A percentile compares a stretch with the other conserved stretches of the same genome.
Conservation (phyloP, 2,329 filamentous ascomycete species). For the Colletotrichum cereale region DNA sequence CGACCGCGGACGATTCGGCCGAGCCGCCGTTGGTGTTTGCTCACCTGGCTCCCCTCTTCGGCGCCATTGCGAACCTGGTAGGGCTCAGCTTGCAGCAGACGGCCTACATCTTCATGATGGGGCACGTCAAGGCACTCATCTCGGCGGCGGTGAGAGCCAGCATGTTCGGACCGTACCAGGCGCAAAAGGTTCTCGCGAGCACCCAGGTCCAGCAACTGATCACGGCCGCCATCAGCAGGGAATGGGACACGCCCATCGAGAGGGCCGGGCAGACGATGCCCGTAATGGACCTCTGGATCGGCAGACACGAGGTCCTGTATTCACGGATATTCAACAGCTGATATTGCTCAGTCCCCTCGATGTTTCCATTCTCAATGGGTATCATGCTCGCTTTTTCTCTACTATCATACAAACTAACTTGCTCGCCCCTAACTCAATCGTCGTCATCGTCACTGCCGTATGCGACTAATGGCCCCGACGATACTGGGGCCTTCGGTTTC, state of each 20-base stretch:
- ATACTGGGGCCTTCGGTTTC: slow-evolving; percentile 63
- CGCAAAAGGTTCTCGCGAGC: slow-evolving; percentile 78
- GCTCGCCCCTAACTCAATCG: slow-evolving; percentile 48
- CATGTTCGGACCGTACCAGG: slow-evolving; percentile 84
- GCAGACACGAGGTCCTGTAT: slow-evolving; percentile 85
- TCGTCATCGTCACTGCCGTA: slow-evolving; percentile 83
- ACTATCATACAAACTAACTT: slow-evolving; percentile 79
- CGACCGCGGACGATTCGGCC: slow-evolving; percentile 28
- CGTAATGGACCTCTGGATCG: slow-evolving; percentile 85
- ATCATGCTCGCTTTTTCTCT: slow-evolving; percentile 35
- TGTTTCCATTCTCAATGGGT: slow-evolving; percentile 39
- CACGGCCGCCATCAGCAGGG: slow-evolving; percentile 67
- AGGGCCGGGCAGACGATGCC: slow-evolving; percentile 82
- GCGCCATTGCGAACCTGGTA: slow-evolving; percentile 73
- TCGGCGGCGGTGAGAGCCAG: slow-evolving; percentile 83
- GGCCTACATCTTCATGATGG: slow-evolving; percentile 81
- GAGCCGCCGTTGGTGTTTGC: slow-evolving; percentile 36
- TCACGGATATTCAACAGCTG: slow-evolving; percentile 89
- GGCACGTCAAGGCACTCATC: slow-evolving; percentile 81
- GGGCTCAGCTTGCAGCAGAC: slow-evolving; percentile 72
- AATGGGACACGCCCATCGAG: slow-evolving; percentile 70
- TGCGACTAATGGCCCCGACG: slow-evolving; percentile 81
- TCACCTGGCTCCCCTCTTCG: slow-evolving; percentile 79
- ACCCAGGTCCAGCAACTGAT: slow-evolving; percentile 69
- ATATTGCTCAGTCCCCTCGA: slow-evolving; percentile 39